Base-by-base conservation (phyloP, 805 yeast species). In the Saccharomycopsis synnaedendra region DNA sequence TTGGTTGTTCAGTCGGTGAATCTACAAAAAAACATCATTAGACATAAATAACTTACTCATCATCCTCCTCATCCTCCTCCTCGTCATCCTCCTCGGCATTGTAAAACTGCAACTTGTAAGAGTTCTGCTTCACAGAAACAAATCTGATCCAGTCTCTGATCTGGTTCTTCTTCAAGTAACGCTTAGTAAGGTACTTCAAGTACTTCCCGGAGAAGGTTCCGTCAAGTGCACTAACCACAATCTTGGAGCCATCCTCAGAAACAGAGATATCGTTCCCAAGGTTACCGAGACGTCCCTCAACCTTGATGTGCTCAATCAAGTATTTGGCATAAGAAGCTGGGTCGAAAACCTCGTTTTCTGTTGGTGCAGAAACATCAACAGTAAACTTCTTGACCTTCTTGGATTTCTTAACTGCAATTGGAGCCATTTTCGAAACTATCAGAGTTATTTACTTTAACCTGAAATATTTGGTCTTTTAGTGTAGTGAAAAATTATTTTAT, bases 71-170 rank as follows among this genome's bases (percentile, higher is more conserved):
- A 66, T 86, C 96, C 62, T 84, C 95, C 70, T 85, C 96, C 63
- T 80, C 86, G 67, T 89, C 97, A 66, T 89, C 95, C 64, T 85
- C 90, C 64, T 90, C 88, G 71, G 90, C 93, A 73, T 94, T 87
- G 96, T 86, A 93, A 96, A 90, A 90, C 74, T 93, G 89, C 78
- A 90, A 81, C 74, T 85, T 85, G 86, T 93, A 93, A 72, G 80
- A 82, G 83, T 89, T 86, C 75, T 85, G 85, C 78, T 88, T 84
- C 68, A 84, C 82, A 59, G 97, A 85, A 61, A 90, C 96, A 67
- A 90, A 89, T 82, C 97, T 93, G 75, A 90, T 89, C 97, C 97
- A 90, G 80, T 93, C 97, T 81, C 97, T 88, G 79, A 90, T 85
- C 77, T 86, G 95, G 90, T 89, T 87, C 86, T 93, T 93, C 95